Evolutionary conservation across 129 eudicot species (phyloP).

Genomic region (Heracleum sosnowskyi): DNA sequence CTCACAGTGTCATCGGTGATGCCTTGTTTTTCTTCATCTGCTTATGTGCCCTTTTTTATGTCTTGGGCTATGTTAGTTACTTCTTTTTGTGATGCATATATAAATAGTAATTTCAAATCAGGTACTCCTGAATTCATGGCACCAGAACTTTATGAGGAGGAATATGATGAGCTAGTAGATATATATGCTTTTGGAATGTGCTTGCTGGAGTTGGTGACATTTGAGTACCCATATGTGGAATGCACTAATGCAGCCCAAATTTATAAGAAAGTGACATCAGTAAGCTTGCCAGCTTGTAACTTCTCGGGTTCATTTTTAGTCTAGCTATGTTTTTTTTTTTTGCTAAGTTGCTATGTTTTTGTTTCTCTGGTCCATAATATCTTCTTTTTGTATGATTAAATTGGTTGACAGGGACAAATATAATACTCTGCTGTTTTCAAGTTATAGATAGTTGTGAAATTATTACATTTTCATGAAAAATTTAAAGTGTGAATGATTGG

Average conservation of each 20-base stretch:
- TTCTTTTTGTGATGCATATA: constrained; percentile 1
- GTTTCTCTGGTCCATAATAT: constrained; percentile 1
- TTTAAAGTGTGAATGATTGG: too few species aligned
- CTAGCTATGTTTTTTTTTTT: too few species aligned
- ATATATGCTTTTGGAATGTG: constrained; percentile 99
- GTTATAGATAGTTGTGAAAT: neutral
- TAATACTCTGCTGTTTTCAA: neutral
- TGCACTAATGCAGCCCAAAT: constrained; percentile 96
- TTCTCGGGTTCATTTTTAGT: neutral
- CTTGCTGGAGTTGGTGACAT: constrained; percentile 89
- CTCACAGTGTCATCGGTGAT: constrained; percentile 95
- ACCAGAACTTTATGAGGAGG: constrained; percentile 96
- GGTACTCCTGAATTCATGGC: constrained; percentile 99
- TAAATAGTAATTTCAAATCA: constrained; percentile 17
- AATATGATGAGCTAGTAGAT: constrained; percentile 94
- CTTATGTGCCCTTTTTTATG: neutral
- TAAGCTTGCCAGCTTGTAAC: constrained; percentile 31
- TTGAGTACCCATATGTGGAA: constrained; percentile 93
- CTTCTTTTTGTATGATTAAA: neutral
- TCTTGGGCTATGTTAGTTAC: neutral
- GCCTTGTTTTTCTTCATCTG: constrained; percentile 7
- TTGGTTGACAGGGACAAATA: neutral
- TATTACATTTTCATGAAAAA: neutral
- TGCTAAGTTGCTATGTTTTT: too few species aligned
- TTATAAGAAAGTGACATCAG: constrained; percentile 90